phyloP scores from a whole-genome alignment of 2,329 filamentous ascomycete species.

The Ophiosphaerella korrae region DNA sequence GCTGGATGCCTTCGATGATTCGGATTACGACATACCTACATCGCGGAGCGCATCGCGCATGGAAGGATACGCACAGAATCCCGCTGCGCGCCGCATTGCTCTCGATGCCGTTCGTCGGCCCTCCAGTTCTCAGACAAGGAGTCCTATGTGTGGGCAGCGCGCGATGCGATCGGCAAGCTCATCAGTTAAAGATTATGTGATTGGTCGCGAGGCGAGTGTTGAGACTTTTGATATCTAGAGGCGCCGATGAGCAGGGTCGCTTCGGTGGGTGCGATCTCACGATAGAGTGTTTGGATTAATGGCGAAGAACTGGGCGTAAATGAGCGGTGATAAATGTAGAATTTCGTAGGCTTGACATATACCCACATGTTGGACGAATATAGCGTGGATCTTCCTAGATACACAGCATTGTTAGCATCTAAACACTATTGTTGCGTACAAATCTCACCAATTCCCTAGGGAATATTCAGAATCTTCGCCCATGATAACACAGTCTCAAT shows the following conservation, averaged over 20 bases:
- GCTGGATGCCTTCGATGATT: slow-evolving; percentile 15
- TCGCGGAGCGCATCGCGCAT: slow-evolving; percentile 1
- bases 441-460: too few species aligned
- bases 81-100: slow-evolving; percentile 7
- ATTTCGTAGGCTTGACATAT: slow-evolving; percentile 19
- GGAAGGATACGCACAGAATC: background rate
- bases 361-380: slow-evolving; percentile 13
- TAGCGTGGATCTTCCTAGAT: background rate
- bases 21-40: slow-evolving; percentile 2
- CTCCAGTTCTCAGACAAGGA: slow-evolving; percentile 8
- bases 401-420: too few species aligned
- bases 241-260: background rate
- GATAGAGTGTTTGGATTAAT: background rate
- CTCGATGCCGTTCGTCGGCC: slow-evolving; percentile 13
- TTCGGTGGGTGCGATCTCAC: too few species aligned
- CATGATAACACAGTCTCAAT: too few species aligned
- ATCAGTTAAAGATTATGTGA: slow-evolving; percentile 12
- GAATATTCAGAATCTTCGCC: too few species aligned
- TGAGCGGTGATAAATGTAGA: slow-evolving; percentile 1
- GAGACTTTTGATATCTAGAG: slow-evolving; percentile 22
- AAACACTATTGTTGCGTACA: too few species aligned
- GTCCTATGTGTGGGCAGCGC: slow-evolving; percentile 14
- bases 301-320: background rate
- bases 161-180: slow-evolving; percentile 13
- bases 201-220: slow-evolving; percentile 11